A percentile compares a stretch with the other conserved stretches of the same genome.
These are phyloP conservation scores for Candida namnaoensis DNA, from an alignment of 805 yeast genomes.

Conservation along the genomic window DNA sequence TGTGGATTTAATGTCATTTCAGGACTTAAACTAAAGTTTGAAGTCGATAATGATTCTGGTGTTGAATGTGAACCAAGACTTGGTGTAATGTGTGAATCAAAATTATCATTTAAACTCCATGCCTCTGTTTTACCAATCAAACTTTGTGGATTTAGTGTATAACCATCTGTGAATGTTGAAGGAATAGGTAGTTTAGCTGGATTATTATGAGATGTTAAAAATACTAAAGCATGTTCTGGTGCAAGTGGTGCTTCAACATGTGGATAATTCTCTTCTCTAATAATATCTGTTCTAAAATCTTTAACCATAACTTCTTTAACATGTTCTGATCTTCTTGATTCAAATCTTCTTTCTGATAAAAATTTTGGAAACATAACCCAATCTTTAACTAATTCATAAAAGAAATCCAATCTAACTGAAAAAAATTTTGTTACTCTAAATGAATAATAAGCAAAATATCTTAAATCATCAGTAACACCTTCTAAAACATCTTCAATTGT, in stretches of 20 bases:
- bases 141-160: no score
- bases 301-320: slow-evolving; percentile 9
- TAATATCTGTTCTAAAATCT: slow-evolving; percentile 5
- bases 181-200: no score
- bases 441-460: slow-evolving; percentile 8
- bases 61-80: no score
- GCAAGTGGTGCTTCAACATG: slow-evolving; percentile 1
- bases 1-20: no score
- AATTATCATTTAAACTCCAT: no score
- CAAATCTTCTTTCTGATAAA: slow-evolving; percentile 8
- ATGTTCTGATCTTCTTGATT: slow-evolving; percentile 10
- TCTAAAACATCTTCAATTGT: slow-evolving; percentile 2
- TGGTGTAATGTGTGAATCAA: no score
- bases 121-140: no score
- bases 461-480: slow-evolving; percentile 4
- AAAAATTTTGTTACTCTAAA: slow-evolving; percentile 12
- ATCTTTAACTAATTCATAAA: slow-evolving; percentile 13
- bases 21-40: no score
- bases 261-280: slow-evolving; percentile 14
- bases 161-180: no score
- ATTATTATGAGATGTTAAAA: no score
- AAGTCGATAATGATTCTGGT: no score
- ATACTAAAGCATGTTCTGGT: no score
- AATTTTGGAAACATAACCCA: slow-evolving; percentile 11
- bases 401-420: slow-evolving; percentile 13